Percentiles rank a stretch among this genome's conserved stretches.
phyloP scores from a whole-genome alignment of 2,329 filamentous ascomycete species.

The Alternaria sp. region DNA sequence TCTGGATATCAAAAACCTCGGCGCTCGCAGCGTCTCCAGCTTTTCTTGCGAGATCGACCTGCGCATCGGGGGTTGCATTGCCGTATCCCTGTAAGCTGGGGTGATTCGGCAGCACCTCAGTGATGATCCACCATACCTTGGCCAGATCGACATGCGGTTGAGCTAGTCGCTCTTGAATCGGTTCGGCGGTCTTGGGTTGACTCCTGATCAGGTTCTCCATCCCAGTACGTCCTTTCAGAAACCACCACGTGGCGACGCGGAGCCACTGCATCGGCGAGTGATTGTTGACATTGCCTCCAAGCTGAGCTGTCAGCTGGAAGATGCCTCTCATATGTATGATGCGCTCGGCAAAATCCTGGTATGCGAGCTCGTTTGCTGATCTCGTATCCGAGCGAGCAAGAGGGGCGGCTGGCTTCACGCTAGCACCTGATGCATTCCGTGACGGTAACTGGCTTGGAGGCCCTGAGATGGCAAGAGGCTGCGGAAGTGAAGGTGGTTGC shows the following conservation, averaged over 20 bases:
- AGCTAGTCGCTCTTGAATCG: conserved; percentile 61
- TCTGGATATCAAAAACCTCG: conserved; percentile 60
- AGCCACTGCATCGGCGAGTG: conserved; percentile 73
- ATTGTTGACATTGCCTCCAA: conserved; percentile 70
- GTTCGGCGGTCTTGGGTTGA: conserved; percentile 63
- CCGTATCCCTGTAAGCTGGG: conserved; percentile 42
- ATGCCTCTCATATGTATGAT: conserved; percentile 77
- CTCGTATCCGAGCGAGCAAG: conserved; percentile 46
- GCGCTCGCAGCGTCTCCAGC: conserved; percentile 57
- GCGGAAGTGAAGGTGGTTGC: background rate
- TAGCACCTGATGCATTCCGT: conserved; percentile 31
- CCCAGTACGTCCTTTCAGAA: conserved; percentile 78
- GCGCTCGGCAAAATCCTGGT: conserved; percentile 73
- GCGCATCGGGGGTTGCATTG: conserved; percentile 33
- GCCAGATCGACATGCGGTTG: conserved; percentile 87
- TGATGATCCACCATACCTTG: conserved; percentile 82
- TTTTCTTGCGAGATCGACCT: conserved; percentile 51
- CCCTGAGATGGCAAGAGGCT: background rate
- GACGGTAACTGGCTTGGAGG: conserved; percentile 22
- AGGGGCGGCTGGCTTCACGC: conserved; percentile 18
- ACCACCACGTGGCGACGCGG: conserved; percentile 86
- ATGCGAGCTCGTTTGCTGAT: conserved; percentile 57
- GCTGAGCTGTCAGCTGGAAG: conserved; percentile 80
- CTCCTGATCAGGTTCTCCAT: conserved; percentile 77
- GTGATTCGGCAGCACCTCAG: conserved; percentile 53